Percentiles rank a stretch among this genome's conserved stretches.
These are phyloP conservation scores for Erodium maritimum DNA, from an alignment of 345 rosid genomes.

Conservation along the genomic window DNA sequence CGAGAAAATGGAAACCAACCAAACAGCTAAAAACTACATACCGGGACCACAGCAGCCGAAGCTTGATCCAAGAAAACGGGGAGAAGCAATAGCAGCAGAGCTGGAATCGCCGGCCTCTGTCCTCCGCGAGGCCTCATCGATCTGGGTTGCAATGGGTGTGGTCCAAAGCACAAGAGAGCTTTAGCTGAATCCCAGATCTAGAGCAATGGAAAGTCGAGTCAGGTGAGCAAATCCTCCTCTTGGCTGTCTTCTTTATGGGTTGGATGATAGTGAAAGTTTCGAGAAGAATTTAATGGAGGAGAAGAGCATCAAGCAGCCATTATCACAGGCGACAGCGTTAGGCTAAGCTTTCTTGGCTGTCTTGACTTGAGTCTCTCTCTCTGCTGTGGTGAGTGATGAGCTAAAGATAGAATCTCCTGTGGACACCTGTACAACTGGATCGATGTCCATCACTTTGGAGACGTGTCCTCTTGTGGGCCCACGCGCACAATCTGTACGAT, in stretches of 20 bases:
- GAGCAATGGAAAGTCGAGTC: not conserved
- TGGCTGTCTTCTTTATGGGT: not conserved
- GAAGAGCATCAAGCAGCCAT: not conserved
- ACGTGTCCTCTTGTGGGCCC: not conserved
- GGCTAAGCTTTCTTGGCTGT: not conserved
- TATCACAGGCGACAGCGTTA: not conserved
- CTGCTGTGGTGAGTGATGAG: not conserved
- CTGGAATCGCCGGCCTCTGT: slow-evolving; percentile 32
- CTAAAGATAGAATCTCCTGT: not conserved
- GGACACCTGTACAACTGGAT: not conserved
- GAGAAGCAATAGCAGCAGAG: slow-evolving; percentile 34
- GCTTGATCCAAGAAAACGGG: slow-evolving; percentile 55
- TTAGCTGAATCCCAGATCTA: not conserved
- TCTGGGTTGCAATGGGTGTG: not conserved
- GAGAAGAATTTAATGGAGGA: not conserved
- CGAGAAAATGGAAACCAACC: not conserved
- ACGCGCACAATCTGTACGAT: not conserved
- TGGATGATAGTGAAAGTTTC: not conserved
- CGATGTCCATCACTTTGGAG: not conserved
- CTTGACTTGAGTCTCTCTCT: not conserved
- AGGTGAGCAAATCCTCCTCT: not conserved
- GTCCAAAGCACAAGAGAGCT: not conserved
- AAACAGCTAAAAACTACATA: slow-evolving; percentile 6
- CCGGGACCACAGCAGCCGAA: slow-evolving; percentile 70
- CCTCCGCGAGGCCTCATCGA: not conserved